Percentiles rank a stretch among this genome's conserved stretches.
Evolutionary conservation across 2,329 filamentous ascomycete genomes (phyloP).

Genomic region (Trichoderma afroharzianum): DNA sequence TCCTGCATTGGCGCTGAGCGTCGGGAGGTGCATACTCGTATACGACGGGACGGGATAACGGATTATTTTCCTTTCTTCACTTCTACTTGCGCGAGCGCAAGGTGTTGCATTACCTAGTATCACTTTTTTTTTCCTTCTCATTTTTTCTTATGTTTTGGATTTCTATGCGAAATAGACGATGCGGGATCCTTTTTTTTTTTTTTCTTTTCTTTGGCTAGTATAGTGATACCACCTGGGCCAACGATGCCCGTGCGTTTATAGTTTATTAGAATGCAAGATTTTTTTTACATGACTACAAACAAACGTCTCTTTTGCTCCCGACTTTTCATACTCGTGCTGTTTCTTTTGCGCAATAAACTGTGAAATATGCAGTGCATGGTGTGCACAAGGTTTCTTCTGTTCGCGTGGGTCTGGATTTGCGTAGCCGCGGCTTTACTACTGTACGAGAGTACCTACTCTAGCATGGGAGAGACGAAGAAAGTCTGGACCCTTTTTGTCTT

Average conservation of each 20-base stretch:
- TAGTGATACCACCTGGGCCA: constrained; percentile 18
- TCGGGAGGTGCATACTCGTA: constrained; percentile 5
- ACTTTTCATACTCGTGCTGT: too few relatives aligned
- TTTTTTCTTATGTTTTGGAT: constrained; percentile 8
- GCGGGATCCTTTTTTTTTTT: constrained; percentile 1
- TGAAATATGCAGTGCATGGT: background rate
- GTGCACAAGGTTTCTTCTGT: background rate
- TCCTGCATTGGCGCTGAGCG: constrained; percentile 11
- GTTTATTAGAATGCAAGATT: constrained; percentile 6
- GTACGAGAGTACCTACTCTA: background rate
- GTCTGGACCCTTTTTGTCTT: background rate
- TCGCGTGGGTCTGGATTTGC: background rate
- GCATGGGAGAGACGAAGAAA: background rate
- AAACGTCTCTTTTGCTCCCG: too few relatives aligned
- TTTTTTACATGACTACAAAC: background rate
- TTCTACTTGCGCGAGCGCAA: constrained; percentile 13
- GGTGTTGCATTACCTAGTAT: constrained; percentile 15
- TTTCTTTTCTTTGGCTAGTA: background rate
- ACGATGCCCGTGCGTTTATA: background rate
- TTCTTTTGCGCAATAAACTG: too few relatives aligned
- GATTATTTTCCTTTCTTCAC: background rate
- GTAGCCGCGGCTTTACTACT: background rate
- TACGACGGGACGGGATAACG: constrained; percentile 5
- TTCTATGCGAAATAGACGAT: constrained; percentile 4
- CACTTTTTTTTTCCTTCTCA: constrained; percentile 17